These are phyloP conservation scores for Cucumis hystrix DNA, from an alignment of 306 rosid genomes.

Conservation along the genomic window DNA sequence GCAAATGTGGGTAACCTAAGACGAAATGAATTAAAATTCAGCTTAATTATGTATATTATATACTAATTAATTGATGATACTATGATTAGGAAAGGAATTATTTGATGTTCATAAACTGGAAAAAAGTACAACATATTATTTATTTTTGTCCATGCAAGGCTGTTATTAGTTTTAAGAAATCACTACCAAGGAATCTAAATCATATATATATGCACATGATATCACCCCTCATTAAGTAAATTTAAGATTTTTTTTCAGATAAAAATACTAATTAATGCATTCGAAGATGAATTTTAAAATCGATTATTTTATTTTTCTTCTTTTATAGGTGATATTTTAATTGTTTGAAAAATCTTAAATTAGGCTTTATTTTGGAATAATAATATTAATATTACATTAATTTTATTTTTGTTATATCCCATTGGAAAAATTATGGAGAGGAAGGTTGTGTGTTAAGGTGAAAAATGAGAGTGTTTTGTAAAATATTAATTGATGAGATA, in stretches of 20 bases:
- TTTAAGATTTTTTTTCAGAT: not conserved
- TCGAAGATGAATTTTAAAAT: no score
- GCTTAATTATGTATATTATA: not conserved
- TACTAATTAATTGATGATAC: not conserved
- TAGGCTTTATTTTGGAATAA: no score
- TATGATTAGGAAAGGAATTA: not conserved
- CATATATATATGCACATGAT: not conserved
- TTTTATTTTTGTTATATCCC: not conserved
- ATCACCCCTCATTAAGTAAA: not conserved
- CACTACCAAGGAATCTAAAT: not conserved
- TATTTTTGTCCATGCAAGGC: not conserved
- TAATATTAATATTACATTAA: not conserved
- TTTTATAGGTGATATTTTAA: no score
- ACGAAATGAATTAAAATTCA: not conserved
- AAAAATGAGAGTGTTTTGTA: not conserved
- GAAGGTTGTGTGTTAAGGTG: not conserved
- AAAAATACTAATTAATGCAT: not conserved
- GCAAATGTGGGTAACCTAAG: not conserved
- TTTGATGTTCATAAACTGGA: not conserved
- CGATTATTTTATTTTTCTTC: no score
- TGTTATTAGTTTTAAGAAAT: not conserved
- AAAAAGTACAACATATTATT: not conserved
- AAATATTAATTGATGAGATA: not conserved
- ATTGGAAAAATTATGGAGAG: not conserved
- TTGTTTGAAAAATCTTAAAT: no score